phyloP scores from a whole-genome alignment of 2,329 filamentous ascomycete species.

The Rhynchosporium graminicola region DNA sequence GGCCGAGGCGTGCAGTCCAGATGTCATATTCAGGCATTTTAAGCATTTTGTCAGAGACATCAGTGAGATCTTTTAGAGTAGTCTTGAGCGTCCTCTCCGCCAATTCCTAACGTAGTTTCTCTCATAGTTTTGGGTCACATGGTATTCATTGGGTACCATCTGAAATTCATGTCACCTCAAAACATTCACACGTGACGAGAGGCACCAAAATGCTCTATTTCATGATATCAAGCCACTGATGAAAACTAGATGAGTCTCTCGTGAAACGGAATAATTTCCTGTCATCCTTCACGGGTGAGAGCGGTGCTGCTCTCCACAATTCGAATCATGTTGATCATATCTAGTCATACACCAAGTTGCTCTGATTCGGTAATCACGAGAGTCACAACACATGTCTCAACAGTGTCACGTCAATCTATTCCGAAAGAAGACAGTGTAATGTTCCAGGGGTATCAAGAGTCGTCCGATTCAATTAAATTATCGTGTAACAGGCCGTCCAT shows the following conservation, averaged over 20 bases:
- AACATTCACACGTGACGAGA: background rate
- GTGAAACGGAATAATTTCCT: background rate
- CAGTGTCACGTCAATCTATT: background rate
- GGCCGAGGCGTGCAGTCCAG: no score
- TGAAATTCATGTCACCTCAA: background rate
- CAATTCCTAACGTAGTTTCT: no score
- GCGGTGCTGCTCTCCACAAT: no score
- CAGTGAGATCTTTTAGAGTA: no score
- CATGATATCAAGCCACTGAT: background rate
- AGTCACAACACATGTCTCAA: background rate
- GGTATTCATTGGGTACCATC: no score
- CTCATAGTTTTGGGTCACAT: no score
- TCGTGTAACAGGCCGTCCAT: slow-evolving; percentile 16
- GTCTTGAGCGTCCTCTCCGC: no score
- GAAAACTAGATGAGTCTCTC: background rate
- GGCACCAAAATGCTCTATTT: background rate
- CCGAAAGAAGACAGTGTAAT: background rate
- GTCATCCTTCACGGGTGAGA: background rate
- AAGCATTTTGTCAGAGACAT: no score
- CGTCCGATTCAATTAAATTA: slow-evolving; percentile 25
- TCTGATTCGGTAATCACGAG: background rate
- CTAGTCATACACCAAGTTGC: background rate
- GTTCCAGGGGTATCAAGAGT: slow-evolving; percentile 16
- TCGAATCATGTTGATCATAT: no score
- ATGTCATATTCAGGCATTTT: no score